A percentile compares a stretch with the other conserved stretches of the same genome.
Evolutionary conservation across 768 basidiomycete species (phyloP).

Genomic region (Kondoa subrosea): DNA sequence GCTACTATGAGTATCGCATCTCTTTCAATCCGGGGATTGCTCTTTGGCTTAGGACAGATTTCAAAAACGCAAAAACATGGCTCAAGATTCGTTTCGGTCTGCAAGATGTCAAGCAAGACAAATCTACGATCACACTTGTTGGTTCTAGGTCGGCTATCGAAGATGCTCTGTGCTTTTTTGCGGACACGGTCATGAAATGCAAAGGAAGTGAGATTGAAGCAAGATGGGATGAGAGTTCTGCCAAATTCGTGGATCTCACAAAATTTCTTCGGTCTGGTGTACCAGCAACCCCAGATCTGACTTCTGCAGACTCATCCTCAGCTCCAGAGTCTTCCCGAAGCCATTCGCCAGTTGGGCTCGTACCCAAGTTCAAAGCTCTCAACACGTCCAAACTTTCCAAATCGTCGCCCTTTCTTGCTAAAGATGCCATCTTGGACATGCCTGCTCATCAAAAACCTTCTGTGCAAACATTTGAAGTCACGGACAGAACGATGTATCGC

Average conservation of each 20-base stretch:
- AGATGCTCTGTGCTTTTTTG: not conserved
- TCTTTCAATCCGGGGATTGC: not conserved
- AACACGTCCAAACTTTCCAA: too few species aligned
- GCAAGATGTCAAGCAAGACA: not conserved
- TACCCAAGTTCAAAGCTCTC: too few species aligned
- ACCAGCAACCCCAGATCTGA: too few species aligned
- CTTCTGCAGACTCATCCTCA: too few species aligned
- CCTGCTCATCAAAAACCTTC: too few species aligned
- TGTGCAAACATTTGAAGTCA: too few species aligned
- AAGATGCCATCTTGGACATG: too few species aligned
- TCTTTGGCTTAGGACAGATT: not conserved
- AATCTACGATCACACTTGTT: not conserved
- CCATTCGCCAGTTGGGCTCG: too few species aligned
- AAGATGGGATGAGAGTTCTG: not conserved
- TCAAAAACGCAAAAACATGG: not conserved
- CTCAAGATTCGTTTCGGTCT: not conserved
- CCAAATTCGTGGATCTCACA: not conserved
- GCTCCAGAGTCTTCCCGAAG: too few species aligned
- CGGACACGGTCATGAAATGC: not conserved
- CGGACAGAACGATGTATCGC: too few species aligned
- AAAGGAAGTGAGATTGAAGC: not conserved
- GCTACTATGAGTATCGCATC: not conserved
- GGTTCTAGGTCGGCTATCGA: not conserved
- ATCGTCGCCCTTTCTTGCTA: too few species aligned
- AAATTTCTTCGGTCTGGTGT: too few species aligned